These are phyloP conservation scores for Ustilago curta DNA, from an alignment of 1,284 basidiomycete species.

Conservation along the genomic window DNA sequence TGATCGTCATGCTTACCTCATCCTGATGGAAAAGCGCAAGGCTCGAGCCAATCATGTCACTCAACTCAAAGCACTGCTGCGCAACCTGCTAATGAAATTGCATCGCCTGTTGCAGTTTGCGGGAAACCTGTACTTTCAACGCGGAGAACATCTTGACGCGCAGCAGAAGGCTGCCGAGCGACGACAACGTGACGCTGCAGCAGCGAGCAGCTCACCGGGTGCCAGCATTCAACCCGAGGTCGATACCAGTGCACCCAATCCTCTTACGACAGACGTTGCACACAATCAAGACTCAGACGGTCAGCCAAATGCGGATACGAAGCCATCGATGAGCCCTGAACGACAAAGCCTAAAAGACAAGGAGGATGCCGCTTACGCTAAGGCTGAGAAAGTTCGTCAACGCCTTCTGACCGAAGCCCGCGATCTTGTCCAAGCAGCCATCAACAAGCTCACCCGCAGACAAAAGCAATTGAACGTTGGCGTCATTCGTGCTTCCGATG, in stretches of 20 bases:
- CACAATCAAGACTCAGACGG: too few relatives aligned
- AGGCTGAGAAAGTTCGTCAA: slow-evolving; percentile 58
- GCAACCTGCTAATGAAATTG: slow-evolving; percentile 51
- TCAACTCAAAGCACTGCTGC: slow-evolving; percentile 41
- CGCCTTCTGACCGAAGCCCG: slow-evolving; percentile 53
- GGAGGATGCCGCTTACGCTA: slow-evolving; percentile 59
- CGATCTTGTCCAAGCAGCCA: slow-evolving; percentile 42
- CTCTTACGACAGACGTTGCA: background rate
- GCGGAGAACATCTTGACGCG: slow-evolving; percentile 53
- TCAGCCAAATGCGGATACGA: background rate
- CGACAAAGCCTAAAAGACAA: slow-evolving; percentile 37
- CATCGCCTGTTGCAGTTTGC: slow-evolving; percentile 60
- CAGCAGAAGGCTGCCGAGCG: background rate
- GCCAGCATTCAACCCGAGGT: slow-evolving; percentile 6
- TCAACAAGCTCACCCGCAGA: slow-evolving; percentile 22
- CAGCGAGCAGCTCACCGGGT: background rate
- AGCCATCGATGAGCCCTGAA: slow-evolving; percentile 19
- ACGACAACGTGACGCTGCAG: background rate
- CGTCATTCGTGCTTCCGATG: slow-evolving; percentile 16
- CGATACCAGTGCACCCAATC: background rate
- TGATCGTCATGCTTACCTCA: slow-evolving; percentile 25
- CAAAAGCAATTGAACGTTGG: slow-evolving; percentile 5
- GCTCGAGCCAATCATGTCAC: slow-evolving; percentile 29
- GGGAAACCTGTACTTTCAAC: slow-evolving; percentile 63
- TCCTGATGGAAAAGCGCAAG: slow-evolving; percentile 31